phyloP scores from a whole-genome alignment of 2,329 filamentous ascomycete genomes.

The Parastagonospora avenae region DNA sequence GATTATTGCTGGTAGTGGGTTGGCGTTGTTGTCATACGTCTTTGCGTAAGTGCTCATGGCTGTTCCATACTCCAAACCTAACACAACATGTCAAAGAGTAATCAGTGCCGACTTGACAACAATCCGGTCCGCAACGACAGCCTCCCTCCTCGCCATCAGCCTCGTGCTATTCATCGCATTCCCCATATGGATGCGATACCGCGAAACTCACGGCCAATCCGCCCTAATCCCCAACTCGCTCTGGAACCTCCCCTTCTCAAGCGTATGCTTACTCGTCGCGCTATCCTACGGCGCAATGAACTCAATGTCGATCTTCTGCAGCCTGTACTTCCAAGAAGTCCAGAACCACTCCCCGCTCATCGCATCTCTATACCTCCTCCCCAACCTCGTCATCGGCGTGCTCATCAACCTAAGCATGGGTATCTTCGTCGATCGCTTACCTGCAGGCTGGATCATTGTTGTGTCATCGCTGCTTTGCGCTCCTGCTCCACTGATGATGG shows the following conservation, averaged over 20 bases:
- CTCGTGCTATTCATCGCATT: slow-evolving; percentile 33
- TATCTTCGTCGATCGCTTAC: slow-evolving; percentile 51
- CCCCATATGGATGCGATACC: slow-evolving; percentile 39
- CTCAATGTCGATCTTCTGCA: slow-evolving; percentile 47
- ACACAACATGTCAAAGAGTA: slow-evolving; percentile 6
- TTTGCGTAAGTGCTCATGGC: slow-evolving; percentile 14
- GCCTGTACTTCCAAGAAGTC: slow-evolving; percentile 53
- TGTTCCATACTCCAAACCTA: neutral
- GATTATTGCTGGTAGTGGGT: slow-evolving; percentile 26
- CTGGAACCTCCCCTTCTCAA: slow-evolving; percentile 62
- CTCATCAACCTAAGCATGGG: slow-evolving; percentile 53
- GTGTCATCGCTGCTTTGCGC: slow-evolving; percentile 51
- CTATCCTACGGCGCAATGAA: slow-evolving; percentile 45
- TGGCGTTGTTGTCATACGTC: slow-evolving; percentile 30
- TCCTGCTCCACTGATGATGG: slow-evolving; percentile 60
- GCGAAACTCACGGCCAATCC: slow-evolving; percentile 16
- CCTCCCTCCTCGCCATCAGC: slow-evolving; percentile 28
- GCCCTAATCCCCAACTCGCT: slow-evolving; percentile 45
- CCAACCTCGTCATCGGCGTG: slow-evolving; percentile 46
- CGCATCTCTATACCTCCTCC: slow-evolving; percentile 51
- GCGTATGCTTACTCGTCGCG: slow-evolving; percentile 56
- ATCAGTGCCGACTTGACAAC: slow-evolving; percentile 28
- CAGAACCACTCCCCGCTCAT: slow-evolving; percentile 39
- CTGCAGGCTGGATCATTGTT: slow-evolving; percentile 51
- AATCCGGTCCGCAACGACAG: slow-evolving; percentile 27